Conservation (phyloP, 768 basidiomycete species). For the Nidularia sp. region DNA sequence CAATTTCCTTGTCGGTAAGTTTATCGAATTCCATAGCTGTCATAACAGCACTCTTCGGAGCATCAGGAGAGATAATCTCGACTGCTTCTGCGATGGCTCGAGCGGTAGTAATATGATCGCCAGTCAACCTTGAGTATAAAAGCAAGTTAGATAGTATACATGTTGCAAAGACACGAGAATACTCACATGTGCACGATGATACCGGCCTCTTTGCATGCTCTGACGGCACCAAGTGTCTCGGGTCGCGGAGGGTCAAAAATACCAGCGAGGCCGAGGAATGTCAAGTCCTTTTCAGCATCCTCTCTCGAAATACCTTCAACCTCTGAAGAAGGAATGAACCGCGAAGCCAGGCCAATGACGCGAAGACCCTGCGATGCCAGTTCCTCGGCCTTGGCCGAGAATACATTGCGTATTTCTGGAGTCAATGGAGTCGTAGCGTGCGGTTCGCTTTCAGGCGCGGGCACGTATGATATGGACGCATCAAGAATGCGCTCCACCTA, state of each 20-base stretch:
- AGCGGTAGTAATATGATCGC: slow-evolving; percentile 50
- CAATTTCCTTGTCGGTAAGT: slow-evolving; percentile 48
- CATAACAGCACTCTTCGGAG: slow-evolving; percentile 32
- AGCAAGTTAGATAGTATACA: neutral
- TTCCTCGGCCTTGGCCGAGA: slow-evolving; percentile 28
- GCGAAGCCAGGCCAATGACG: slow-evolving; percentile 27
- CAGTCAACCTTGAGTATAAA: slow-evolving; percentile 39
- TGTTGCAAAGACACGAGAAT: slow-evolving; percentile 18
- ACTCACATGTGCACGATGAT: slow-evolving; percentile 5
- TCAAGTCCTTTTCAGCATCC: slow-evolving; percentile 3
- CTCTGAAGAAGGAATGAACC: slow-evolving; percentile 12
- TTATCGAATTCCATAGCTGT: slow-evolving; percentile 46
- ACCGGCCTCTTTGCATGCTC: slow-evolving; percentile 3
- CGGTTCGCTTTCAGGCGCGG: slow-evolving; percentile 18
- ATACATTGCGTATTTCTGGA: slow-evolving; percentile 16
- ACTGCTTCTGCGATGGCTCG: slow-evolving; percentile 47
- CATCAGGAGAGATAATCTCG: slow-evolving; percentile 39
- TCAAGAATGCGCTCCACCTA: slow-evolving; percentile 48
- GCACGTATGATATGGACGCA: slow-evolving; percentile 31
- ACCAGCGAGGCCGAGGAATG: slow-evolving; percentile 1
- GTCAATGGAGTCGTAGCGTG: slow-evolving; percentile 19
- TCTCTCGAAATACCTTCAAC: slow-evolving; percentile 1
- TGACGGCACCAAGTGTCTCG: slow-evolving; percentile 3
- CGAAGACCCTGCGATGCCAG: slow-evolving; percentile 36
- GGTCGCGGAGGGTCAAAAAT: slow-evolving; percentile 5